Conservation (phyloP, 108 stramenopile species). For the Schizochytrium sp. region DNA sequence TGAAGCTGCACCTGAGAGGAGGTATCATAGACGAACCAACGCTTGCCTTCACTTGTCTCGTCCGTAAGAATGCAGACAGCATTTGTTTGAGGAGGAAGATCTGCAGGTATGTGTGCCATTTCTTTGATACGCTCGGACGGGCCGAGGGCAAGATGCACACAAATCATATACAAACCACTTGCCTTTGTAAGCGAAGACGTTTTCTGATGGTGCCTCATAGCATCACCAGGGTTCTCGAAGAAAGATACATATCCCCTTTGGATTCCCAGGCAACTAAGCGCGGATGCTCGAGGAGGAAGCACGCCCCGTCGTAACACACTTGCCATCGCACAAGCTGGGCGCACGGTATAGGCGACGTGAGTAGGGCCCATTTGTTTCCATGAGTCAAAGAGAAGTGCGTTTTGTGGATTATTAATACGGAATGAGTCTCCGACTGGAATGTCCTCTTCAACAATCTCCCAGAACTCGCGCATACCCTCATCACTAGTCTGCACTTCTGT, state of each 20-base stretch:
- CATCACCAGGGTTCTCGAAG: neutral
- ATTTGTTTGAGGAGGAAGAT: neutral
- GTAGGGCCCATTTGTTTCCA: neutral
- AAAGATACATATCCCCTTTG: neutral
- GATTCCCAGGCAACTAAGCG: neutral
- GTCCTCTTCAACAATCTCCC: neutral
- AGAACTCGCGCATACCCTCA: neutral
- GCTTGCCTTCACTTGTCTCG: neutral
- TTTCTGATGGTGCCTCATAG: neutral
- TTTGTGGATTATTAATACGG: neutral
- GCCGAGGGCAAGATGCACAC: slow-evolving; percentile 16
- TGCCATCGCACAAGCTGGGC: neutral
- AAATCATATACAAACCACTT: neutral
- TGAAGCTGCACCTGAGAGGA: neutral
- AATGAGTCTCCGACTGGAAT: neutral
- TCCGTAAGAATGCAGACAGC: neutral
- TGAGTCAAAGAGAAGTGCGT: neutral
- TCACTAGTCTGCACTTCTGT: neutral
- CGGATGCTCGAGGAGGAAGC: neutral
- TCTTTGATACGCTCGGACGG: neutral
- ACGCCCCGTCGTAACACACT: neutral
- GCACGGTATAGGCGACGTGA: slow-evolving; percentile 23
- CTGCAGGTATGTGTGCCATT: neutral
- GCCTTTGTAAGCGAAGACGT: neutral
- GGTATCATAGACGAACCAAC: neutral